A percentile compares a stretch with the other conserved stretches of the same genome.
Evolutionary conservation across 352 stramenopile genomes (phyloP).

Genomic region (Phytopythium aichiense): DNA sequence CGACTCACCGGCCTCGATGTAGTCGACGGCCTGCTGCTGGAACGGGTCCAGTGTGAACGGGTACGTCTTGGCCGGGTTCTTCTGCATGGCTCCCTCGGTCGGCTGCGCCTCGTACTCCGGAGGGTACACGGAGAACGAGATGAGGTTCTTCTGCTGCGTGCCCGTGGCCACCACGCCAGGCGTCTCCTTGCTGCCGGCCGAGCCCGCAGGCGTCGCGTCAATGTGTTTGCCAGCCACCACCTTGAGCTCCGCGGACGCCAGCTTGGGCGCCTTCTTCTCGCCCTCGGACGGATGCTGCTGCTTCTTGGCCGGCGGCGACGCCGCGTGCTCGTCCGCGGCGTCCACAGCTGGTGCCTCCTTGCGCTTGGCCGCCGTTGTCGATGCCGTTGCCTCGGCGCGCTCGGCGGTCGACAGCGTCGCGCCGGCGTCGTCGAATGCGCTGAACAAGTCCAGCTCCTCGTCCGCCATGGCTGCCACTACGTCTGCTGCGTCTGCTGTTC

Average conservation of each 20-base stretch:
- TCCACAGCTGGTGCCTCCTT: conserved; percentile 26
- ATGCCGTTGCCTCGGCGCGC: conserved; percentile 21
- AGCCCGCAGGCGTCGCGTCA: conserved; percentile 49
- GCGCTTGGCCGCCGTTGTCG: conserved; percentile 30
- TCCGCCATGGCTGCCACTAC: conserved; percentile 24
- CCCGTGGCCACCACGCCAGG: conserved; percentile 86
- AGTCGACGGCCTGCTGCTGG: conserved; percentile 94
- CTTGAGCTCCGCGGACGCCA: conserved; percentile 41
- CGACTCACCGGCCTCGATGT: conserved; percentile 96
- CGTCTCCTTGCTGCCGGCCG: conserved; percentile 20
- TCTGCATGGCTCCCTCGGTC: conserved; percentile 40
- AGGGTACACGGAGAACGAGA: conserved; percentile 93
- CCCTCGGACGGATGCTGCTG: conserved; percentile 18
- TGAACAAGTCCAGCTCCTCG: conserved; percentile 93
- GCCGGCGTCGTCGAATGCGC: conserved; percentile 87
- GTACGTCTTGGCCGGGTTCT: conserved; percentile 96
- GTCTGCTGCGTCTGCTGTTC: not conserved
- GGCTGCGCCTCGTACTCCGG: conserved; percentile 50
- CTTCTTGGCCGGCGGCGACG: conserved; percentile 52
- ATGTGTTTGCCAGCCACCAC: conserved; percentile 75
- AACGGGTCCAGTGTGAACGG: conserved; percentile 99
- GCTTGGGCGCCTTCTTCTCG: conserved; percentile 4
- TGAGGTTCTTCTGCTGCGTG: conserved; percentile 95
- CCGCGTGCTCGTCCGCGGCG: conserved; percentile 24
- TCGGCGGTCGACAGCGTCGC: conserved; percentile 62